These are phyloP conservation scores for Vitellaria paradoxa DNA, from an alignment of 179 eudicot species.

Conservation along the genomic window DNA sequence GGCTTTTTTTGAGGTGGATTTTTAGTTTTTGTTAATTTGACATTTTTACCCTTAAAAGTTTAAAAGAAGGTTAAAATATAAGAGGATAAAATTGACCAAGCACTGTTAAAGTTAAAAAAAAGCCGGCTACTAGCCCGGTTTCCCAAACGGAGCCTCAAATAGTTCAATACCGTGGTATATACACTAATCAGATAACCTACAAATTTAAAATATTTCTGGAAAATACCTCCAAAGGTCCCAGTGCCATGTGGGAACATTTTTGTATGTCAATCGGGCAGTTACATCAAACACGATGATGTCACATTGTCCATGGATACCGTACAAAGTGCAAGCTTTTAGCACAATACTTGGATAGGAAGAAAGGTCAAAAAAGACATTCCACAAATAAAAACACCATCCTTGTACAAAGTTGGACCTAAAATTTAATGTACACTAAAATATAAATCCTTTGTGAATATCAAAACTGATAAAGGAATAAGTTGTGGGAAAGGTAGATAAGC, in stretches of 20 bases:
- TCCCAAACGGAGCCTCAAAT: too few relatives aligned
- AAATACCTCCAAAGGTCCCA: slow-evolving; percentile 44
- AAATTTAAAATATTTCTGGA: not conserved
- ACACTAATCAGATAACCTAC: not conserved
- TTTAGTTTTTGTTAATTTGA: too few relatives aligned
- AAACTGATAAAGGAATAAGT: not conserved
- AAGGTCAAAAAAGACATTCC: not conserved
- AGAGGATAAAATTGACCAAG: too few relatives aligned
- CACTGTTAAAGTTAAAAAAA: too few relatives aligned
- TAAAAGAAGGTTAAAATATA: too few relatives aligned
- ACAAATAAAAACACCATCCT: not conserved
- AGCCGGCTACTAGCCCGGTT: too few relatives aligned
- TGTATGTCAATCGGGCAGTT: slow-evolving; percentile 49
- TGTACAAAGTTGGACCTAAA: not conserved
- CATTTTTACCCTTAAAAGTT: too few relatives aligned
- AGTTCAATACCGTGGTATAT: not conserved
- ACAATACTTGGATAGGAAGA: not conserved
- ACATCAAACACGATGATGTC: slow-evolving; percentile 55
- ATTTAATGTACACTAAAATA: not conserved
- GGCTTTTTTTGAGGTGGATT: too few relatives aligned
- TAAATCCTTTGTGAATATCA: not conserved
- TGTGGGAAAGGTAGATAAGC: not conserved
- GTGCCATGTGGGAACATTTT: slow-evolving; percentile 55
- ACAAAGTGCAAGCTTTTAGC: not conserved
- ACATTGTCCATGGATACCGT: slow-evolving; percentile 51